phyloP scores from a whole-genome alignment of 495 filamentous ascomycete species.

The Tetracladium setigerum region DNA sequence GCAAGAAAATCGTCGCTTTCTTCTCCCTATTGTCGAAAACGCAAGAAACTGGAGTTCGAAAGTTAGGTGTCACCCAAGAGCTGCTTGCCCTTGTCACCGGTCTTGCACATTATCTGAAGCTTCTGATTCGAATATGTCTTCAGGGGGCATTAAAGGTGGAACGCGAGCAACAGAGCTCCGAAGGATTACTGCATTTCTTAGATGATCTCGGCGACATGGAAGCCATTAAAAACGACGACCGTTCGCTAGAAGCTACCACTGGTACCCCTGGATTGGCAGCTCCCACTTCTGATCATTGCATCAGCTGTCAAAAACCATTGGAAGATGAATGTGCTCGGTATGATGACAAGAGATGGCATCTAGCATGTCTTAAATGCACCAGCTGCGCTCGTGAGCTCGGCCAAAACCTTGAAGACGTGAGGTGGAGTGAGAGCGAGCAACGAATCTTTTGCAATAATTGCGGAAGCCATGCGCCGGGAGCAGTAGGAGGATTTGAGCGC shows the following conservation, averaged over 20 bases:
- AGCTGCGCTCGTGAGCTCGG: conserved; percentile 69
- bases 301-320: conserved; percentile 72
- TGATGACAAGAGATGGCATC: conserved; percentile 74
- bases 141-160: conserved; percentile 91
- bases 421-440: conserved; percentile 56
- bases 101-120: conserved; percentile 95
- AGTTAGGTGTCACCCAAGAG: conserved; percentile 95
- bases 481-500: conserved; percentile 47
- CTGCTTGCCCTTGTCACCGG: conserved; percentile 91
- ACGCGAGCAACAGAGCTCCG: conserved; percentile 63
- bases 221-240: conserved; percentile 58
- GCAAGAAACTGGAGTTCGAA: conserved; percentile 77
- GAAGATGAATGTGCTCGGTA: conserved; percentile 82
- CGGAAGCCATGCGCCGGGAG: conserved; percentile 42
- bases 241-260: conserved; percentile 63
- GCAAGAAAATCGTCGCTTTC: conserved; percentile 99
- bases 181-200: conserved; percentile 75
- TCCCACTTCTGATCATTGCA: conserved; percentile 74
- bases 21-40: conserved; percentile 90
- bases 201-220: conserved; percentile 72
- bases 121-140: conserved; percentile 92
- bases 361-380: conserved; percentile 67
- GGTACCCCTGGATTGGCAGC: conserved; percentile 70
- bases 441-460: conserved; percentile 65
- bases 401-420: conserved; percentile 51